These are phyloP conservation scores for Zygoascus sp. DNA, from an alignment of 1,139 yeast species.

Conservation along the genomic window DNA sequence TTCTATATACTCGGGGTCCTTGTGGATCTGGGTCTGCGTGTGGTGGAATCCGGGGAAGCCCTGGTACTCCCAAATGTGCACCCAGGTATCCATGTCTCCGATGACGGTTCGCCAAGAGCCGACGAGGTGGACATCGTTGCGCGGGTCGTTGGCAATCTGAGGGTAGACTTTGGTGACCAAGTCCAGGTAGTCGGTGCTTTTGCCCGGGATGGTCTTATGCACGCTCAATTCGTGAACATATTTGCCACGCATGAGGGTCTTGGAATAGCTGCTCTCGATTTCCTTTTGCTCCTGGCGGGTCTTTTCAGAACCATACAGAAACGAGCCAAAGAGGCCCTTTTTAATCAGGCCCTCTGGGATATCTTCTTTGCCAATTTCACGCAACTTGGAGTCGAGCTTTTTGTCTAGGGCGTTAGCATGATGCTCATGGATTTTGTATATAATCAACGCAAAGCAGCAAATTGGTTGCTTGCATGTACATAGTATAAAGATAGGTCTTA, in stretches of 20 bases:
- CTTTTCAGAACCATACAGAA: constrained; percentile 37
- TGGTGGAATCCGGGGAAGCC: constrained; percentile 42
- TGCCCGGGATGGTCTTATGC: constrained; percentile 38
- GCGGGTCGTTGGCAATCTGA: constrained; percentile 32
- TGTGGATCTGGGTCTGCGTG: constrained; percentile 36
- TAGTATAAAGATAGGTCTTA: too few relatives aligned
- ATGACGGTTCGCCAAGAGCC: constrained; percentile 42
- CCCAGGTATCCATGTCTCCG: constrained; percentile 37
- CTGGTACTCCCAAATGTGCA: constrained; percentile 43
- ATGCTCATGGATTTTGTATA: too few relatives aligned
- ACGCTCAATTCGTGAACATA: constrained; percentile 40
- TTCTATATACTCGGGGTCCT: constrained; percentile 30
- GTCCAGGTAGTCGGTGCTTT: constrained; percentile 36
- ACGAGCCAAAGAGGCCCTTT: constrained; percentile 34
- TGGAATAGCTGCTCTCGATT: constrained; percentile 36
- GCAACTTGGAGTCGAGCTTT: constrained; percentile 4
- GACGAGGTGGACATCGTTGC: constrained; percentile 36
- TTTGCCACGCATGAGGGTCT: constrained; percentile 39
- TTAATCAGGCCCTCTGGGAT: constrained; percentile 19
- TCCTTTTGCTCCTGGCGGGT: constrained; percentile 35
- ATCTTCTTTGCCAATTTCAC: constrained; percentile 14
- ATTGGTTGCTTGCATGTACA: not conserved
- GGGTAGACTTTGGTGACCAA: constrained; percentile 36
- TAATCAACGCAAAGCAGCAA: too few relatives aligned
- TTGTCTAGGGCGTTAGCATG: not conserved